Conservation (phyloP, 495 filamentous ascomycete genomes). For the Tuber brumale region DNA sequence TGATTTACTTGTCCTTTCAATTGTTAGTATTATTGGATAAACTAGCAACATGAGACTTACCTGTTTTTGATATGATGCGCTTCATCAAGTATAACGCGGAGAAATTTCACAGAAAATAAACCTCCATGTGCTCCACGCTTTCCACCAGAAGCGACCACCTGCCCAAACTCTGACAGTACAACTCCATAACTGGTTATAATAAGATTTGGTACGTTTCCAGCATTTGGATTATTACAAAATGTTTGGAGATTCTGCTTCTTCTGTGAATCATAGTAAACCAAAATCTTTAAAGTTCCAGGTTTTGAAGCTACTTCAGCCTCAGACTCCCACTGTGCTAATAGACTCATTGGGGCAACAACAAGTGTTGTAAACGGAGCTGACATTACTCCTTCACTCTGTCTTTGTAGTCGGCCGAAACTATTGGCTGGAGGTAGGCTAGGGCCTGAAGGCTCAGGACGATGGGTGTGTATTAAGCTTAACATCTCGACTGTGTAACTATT, state of each 20-base stretch:
- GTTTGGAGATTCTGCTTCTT: slow-evolving; percentile 67
- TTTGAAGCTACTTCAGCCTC: slow-evolving; percentile 85
- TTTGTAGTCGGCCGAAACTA: slow-evolving; percentile 42
- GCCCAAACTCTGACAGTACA: slow-evolving; percentile 80
- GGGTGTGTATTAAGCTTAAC: slow-evolving; percentile 83
- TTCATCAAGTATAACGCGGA: slow-evolving; percentile 90
- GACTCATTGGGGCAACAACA: slow-evolving; percentile 89
- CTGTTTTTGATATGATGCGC: slow-evolving; percentile 92
- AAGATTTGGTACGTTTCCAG: slow-evolving; percentile 69
- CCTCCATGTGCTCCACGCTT: slow-evolving; percentile 59
- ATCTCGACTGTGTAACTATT: slow-evolving; percentile 92
- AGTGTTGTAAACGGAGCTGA: slow-evolving; percentile 82
- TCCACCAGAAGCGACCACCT: slow-evolving; percentile 53
- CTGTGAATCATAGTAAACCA: slow-evolving; percentile 87
- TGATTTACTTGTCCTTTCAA: slow-evolving; percentile 55
- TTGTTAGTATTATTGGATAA: slow-evolving; percentile 24
- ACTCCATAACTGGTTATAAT: slow-evolving; percentile 96
- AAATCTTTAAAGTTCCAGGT: slow-evolving; percentile 68
- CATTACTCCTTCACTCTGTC: slow-evolving; percentile 46
- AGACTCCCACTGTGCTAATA: slow-evolving; percentile 92
- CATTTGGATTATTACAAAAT: slow-evolving; percentile 69
- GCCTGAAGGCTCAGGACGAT: slow-evolving; percentile 55
- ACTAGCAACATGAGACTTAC: slow-evolving; percentile 45
- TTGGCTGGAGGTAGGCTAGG: slow-evolving; percentile 44
- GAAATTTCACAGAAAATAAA: slow-evolving; percentile 85